A percentile compares a stretch with the other conserved stretches of the same genome.
phyloP scores from a whole-genome alignment of 352 stramenopile genomes.

The Phytophthora meadii region DNA sequence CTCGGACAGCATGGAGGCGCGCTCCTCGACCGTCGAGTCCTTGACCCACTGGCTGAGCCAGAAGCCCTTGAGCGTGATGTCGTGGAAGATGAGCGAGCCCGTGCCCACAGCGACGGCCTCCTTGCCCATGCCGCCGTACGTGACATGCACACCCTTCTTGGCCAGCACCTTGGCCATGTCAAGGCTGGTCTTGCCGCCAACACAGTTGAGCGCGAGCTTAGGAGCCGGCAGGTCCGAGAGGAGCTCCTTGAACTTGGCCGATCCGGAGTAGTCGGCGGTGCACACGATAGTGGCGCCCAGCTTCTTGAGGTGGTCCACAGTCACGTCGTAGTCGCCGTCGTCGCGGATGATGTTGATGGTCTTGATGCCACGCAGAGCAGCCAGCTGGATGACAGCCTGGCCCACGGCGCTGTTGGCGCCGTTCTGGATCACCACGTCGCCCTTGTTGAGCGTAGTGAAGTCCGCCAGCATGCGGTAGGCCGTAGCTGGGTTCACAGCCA shows the following conservation, averaged over 20 bases:
- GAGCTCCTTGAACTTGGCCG: conserved; percentile 87
- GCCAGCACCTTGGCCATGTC: conserved; percentile 73
- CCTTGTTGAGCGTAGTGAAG: conserved; percentile 77
- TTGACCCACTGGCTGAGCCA: conserved; percentile 89
- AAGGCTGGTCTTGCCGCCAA: conserved; percentile 74
- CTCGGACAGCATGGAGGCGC: conserved; percentile 71
- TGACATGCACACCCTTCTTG: conserved; percentile 83
- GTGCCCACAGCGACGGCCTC: conserved; percentile 72
- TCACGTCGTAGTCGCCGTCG: conserved; percentile 81
- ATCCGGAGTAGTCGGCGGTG: conserved; percentile 75
- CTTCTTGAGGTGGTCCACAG: conserved; percentile 80
- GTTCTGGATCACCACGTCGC: conserved; percentile 93
- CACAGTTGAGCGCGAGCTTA: conserved; percentile 87
- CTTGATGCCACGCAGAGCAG: conserved; percentile 86
- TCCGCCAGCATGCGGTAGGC: conserved; percentile 89
- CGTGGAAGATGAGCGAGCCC: conserved; percentile 83
- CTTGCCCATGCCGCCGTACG: conserved; percentile 85
- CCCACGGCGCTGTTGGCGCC: conserved; percentile 89
- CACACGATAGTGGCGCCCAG: conserved; percentile 81
- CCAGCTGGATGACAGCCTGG: conserved; percentile 89
- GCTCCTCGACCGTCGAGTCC: conserved; percentile 66
- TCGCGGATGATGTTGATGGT: conserved; percentile 92
- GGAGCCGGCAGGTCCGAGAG: conserved; percentile 81
- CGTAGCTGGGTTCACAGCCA: conserved; percentile 86
- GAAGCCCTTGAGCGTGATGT: conserved; percentile 89